phyloP scores from a whole-genome alignment of 768 basidiomycete species.

The Pleurotus djamor region DNA sequence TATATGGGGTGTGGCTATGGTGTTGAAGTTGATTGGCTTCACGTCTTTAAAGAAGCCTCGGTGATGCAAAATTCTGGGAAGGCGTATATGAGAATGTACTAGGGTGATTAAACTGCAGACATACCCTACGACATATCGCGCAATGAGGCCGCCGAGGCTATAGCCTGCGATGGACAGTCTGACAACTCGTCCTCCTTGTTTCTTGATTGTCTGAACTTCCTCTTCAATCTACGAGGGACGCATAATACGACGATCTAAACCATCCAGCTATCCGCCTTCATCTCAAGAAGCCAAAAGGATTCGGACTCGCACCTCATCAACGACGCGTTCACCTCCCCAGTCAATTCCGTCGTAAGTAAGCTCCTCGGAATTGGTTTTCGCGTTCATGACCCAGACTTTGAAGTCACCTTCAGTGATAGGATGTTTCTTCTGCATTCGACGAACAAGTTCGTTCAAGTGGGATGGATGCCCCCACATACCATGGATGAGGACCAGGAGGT shows the following conservation, averaged over 20 bases:
- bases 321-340: constrained; percentile 6
- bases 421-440: constrained; percentile 36
- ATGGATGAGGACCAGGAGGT: constrained; percentile 51
- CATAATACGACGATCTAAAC: neutral
- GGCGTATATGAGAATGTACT: neutral
- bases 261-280: neutral
- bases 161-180: neutral
- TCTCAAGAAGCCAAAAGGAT: neutral
- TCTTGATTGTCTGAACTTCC: neutral
- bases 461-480: constrained; percentile 83
- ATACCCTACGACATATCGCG: constrained; percentile 4
- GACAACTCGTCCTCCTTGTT: neutral
- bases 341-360: constrained; percentile 4
- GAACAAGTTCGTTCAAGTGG: constrained; percentile 38
- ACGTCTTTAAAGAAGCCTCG: constrained; percentile 48
- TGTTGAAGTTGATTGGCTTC: constrained; percentile 59
- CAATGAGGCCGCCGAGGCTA: constrained; percentile 1
- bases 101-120: neutral
- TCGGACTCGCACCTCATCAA: constrained; percentile 9
- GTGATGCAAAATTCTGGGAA: neutral
- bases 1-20: constrained; percentile 63
- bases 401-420: constrained; percentile 14
- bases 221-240: neutral
- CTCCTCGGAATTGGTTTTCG: neutral
- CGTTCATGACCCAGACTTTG: neutral